These are phyloP conservation scores for Backusella mclennaniae DNA, from an alignment of 192 early-diverging fungal genomes.

Conservation along the genomic window DNA sequence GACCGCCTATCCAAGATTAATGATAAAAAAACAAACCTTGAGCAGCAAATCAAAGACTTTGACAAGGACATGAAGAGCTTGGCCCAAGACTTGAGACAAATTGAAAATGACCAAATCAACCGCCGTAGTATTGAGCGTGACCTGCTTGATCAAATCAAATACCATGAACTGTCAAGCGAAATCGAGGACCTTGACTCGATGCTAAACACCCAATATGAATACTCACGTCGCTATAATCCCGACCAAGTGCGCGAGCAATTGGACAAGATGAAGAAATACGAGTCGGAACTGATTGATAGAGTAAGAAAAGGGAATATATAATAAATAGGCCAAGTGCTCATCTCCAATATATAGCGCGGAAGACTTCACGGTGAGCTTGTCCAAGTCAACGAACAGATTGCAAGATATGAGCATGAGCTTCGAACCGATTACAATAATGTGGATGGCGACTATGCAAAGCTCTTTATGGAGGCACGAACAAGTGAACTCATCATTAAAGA, in stretches of 20 bases:
- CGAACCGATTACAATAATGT: conserved; percentile 75
- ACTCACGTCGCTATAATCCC: conserved; percentile 12
- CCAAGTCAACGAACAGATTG: conserved; percentile 78
- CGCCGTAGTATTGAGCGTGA: conserved; percentile 39
- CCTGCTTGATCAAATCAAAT: conserved; percentile 47
- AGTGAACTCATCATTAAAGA: conserved; percentile 74
- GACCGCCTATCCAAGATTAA: background rate
- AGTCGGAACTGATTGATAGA: background rate
- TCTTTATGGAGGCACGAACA: conserved; percentile 71
- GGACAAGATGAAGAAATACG: background rate
- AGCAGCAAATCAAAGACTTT: background rate
- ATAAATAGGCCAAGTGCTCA: background rate
- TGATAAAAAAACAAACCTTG: background rate
- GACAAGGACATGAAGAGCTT: background rate
- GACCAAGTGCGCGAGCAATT: background rate
- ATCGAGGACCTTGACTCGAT: conserved; percentile 21
- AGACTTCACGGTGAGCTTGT: conserved; percentile 70
- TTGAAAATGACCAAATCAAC: conserved; percentile 24
- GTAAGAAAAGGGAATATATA: background rate
- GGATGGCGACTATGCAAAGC: conserved; percentile 62
- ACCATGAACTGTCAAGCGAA: conserved; percentile 32
- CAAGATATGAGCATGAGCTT: conserved; percentile 59
- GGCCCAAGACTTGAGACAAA: background rate
- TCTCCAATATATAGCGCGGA: conserved; percentile 36
- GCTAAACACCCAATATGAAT: background rate